Conservation (phyloP, 2,329 filamentous ascomycete species). For the Nigrospora oryzae region DNA sequence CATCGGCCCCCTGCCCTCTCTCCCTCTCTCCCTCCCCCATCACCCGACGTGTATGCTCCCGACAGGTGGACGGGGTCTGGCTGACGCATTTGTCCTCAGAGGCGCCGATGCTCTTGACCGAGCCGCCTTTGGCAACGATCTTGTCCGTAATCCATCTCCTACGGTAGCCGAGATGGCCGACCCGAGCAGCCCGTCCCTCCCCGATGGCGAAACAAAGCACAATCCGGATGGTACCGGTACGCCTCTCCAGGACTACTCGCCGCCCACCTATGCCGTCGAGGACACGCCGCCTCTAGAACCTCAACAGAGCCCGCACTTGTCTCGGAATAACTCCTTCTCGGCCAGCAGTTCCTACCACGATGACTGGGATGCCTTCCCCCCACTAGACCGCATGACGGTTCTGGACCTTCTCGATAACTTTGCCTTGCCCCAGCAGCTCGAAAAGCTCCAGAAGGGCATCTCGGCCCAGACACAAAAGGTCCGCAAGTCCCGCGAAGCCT, state of each 20-base stretch:
- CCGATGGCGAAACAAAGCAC: constrained; percentile 33
- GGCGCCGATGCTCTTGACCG: constrained; percentile 29
- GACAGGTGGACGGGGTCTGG: constrained; percentile 11
- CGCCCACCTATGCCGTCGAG: constrained; percentile 30
- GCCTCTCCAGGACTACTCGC: constrained; percentile 9
- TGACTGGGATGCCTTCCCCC: constrained; percentile 80
- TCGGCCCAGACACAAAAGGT: constrained; percentile 80
- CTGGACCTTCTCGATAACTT: constrained; percentile 95
- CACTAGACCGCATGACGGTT: constrained; percentile 80
- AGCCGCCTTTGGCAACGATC: constrained; percentile 29
- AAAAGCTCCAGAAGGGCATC: constrained; percentile 79
- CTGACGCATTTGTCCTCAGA: constrained; percentile 33
- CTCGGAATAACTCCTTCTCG: constrained; percentile 75
- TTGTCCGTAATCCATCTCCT: constrained; percentile 22
- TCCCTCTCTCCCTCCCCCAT: no score
- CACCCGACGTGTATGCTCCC: no score
- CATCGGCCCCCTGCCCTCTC: no score
- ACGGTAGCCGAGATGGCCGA: constrained; percentile 36
- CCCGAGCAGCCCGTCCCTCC: constrained; percentile 19
- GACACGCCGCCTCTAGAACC: constrained; percentile 44
- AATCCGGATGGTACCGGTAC: constrained; percentile 32
- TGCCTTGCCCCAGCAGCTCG: constrained; percentile 79
- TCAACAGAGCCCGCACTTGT: constrained; percentile 49
- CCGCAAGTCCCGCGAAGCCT: constrained; percentile 68
- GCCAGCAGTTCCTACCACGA: constrained; percentile 78